Evolutionary conservation across 2,329 filamentous ascomycete genomes (phyloP).

Genomic region (Teratosphaeria epicoccoides): DNA sequence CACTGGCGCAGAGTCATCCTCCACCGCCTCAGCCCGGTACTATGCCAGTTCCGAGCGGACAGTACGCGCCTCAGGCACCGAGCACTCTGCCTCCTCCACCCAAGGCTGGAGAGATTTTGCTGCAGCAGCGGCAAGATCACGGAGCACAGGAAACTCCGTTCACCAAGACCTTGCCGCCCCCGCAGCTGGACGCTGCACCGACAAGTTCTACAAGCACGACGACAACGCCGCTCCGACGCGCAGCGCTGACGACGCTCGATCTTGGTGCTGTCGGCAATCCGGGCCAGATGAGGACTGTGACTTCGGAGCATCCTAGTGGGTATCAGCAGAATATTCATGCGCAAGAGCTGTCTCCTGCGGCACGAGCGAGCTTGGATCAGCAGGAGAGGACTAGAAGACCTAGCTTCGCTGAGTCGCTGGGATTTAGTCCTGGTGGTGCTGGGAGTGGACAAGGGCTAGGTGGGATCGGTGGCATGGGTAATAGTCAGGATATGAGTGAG

Average conservation of each 20-base stretch:
- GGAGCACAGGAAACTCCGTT: neutral
- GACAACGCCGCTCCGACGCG: slow-evolving; percentile 9
- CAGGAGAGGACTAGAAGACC: slow-evolving; percentile 12
- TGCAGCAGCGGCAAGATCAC: slow-evolving; percentile 9
- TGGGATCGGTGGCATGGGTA: slow-evolving; percentile 24
- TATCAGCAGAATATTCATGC: slow-evolving; percentile 39
- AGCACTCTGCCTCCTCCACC: slow-evolving; percentile 30
- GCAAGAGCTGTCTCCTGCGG: slow-evolving; percentile 28
- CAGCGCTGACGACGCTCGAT: slow-evolving; percentile 28
- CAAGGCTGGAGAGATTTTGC: slow-evolving; percentile 25
- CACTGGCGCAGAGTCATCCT: slow-evolving; percentile 23
- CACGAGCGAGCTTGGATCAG: slow-evolving; percentile 24
- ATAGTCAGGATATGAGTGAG: slow-evolving; percentile 10
- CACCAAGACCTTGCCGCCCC: slow-evolving; percentile 20
- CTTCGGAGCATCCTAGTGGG: slow-evolving; percentile 32
- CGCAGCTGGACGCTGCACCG: slow-evolving; percentile 27
- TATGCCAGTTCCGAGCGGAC: slow-evolving; percentile 21
- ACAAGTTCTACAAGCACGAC: slow-evolving; percentile 28
- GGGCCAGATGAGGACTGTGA: neutral
- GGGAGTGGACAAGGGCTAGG: slow-evolving; percentile 22
- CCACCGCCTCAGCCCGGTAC: slow-evolving; percentile 35
- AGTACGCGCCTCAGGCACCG: slow-evolving; percentile 12
- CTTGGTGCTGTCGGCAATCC: slow-evolving; percentile 22
- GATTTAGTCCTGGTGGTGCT: neutral
- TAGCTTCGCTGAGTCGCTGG: slow-evolving; percentile 8